Evolutionary conservation across 1,284 basidiomycete species (phyloP).

Genomic region (Trichosporon faecale): DNA sequence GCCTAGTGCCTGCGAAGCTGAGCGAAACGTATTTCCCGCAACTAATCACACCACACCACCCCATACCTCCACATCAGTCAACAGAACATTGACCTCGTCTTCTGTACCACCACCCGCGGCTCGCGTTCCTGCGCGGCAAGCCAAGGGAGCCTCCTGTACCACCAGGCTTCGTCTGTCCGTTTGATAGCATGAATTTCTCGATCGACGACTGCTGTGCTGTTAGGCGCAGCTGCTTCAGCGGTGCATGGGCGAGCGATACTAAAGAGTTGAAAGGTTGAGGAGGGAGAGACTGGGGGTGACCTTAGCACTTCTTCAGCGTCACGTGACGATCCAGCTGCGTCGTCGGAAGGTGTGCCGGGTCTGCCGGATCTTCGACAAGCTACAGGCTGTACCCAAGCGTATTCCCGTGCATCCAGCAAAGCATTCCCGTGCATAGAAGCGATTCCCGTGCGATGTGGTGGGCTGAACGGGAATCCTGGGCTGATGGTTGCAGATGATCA

Average conservation of each 20-base stretch:
- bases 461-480: neutral
- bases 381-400: no score
- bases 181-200: conserved; percentile 1
- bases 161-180: conserved; percentile 10
- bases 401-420: neutral
- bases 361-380: neutral
- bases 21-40: neutral
- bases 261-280: no score
- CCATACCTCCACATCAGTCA: neutral
- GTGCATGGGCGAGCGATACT: no score
- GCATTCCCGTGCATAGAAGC: no score
- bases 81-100: conserved; percentile 14
- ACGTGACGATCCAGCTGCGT: no score
- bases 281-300: no score
- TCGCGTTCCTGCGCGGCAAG: neutral
- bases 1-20: no score
- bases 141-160: neutral
- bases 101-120: conserved; percentile 17
- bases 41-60: conserved; percentile 10
- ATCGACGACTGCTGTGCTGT: neutral
- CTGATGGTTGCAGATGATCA: neutral
- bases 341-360: neutral
- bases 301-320: no score
- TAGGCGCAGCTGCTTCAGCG: neutral
- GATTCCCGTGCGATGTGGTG: neutral